Percentiles rank a stretch among this genome's conserved stretches.
phyloP scores from a whole-genome alignment of 2,329 filamentous ascomycete species.

The Neonectria neomacrospora region DNA sequence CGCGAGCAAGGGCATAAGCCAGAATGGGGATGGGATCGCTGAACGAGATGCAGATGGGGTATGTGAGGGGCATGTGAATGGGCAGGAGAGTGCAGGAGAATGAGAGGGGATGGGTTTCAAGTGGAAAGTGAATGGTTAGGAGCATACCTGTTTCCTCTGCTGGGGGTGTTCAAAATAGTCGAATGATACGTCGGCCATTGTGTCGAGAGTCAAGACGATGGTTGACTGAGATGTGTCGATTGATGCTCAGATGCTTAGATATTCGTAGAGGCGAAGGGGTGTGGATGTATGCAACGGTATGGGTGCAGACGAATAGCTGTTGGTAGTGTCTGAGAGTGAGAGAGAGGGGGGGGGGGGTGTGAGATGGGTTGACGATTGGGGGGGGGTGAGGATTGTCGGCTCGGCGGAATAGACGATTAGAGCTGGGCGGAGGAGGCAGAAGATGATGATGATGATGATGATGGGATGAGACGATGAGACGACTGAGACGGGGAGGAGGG shows the following conservation, averaged over 20 bases:
- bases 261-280: slow-evolving; percentile 27
- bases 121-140: slow-evolving; percentile 12
- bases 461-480: slow-evolving; percentile 28
- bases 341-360: slow-evolving; percentile 19
- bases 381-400: slow-evolving; percentile 13
- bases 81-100: slow-evolving; percentile 1
- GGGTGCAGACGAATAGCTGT: not conserved
- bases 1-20: slow-evolving; percentile 24
- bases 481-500: slow-evolving; percentile 5
- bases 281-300: slow-evolving; percentile 3
- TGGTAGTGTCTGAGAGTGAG: slow-evolving; percentile 6
- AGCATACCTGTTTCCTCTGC: slow-evolving; percentile 43
- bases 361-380: not conserved
- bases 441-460: slow-evolving; percentile 25
- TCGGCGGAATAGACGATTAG: slow-evolving; percentile 21
- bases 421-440: not conserved
- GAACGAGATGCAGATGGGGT: slow-evolving; percentile 15
- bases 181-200: slow-evolving; percentile 45
- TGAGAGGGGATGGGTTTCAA: slow-evolving; percentile 23
- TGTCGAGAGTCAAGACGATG: slow-evolving; percentile 31
- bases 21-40: slow-evolving; percentile 27
- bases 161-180: slow-evolving; percentile 45
- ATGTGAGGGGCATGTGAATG: slow-evolving; percentile 18
- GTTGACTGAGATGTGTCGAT: slow-evolving; percentile 36
- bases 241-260: slow-evolving; percentile 35